Base-by-base conservation (phyloP, 768 basidiomycete genomes). In the Rhodotorula taiwanensis region DNA sequence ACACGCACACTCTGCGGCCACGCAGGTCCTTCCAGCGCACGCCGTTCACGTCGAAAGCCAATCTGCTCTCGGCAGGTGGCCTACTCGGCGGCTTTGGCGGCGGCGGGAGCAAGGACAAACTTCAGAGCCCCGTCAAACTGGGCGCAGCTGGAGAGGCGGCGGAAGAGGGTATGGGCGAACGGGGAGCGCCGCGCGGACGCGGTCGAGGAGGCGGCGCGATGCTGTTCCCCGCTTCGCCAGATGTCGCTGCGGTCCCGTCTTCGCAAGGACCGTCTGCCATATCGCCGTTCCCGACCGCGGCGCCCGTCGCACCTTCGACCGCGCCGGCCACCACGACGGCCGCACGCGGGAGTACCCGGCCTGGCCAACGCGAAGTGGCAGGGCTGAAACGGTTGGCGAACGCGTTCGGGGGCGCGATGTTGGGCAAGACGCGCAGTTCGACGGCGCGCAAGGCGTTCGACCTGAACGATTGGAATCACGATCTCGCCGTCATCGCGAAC, bases 401-500 rank as follows among this genome's bases (percentile, higher is more conserved):
- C 36, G 57, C 60, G 36, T 62, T 59, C 42, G 48, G 44, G n/a
- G 49, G 53, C 10, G 44, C 52, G 4, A 14, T 50, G 41, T 31
- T 53, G 20, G 67, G 58, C 45, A 60, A 51, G 62, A 57, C 58
- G 41, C 56, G 59, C 47, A 57, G 55, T 27, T 55, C 62, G 55
- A 52, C 56, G 6, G 18, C 25, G 14, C 51, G 65, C 10, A 61
- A 68, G 47, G 67, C 67, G 25, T 69, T 69, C 60, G 63, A 69
- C 53, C 41, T 65, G n/a, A 30, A 31, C 39, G 67, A 69, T 41
- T 69, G 67, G 67, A 62, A 65, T 43, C 51, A 65, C 23, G 63
- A 69, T 53, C 60, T 69, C 31, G 60, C 59, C 7, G 63, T 39
- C 25, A 69, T 69, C 39, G 67, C 67, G n/a, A 64, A 41, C 25